A percentile compares a stretch with the other conserved stretches of the same genome.
Conservation (phyloP, 2,329 filamentous ascomycete genomes). For the Aspergillus ibericus region DNA sequence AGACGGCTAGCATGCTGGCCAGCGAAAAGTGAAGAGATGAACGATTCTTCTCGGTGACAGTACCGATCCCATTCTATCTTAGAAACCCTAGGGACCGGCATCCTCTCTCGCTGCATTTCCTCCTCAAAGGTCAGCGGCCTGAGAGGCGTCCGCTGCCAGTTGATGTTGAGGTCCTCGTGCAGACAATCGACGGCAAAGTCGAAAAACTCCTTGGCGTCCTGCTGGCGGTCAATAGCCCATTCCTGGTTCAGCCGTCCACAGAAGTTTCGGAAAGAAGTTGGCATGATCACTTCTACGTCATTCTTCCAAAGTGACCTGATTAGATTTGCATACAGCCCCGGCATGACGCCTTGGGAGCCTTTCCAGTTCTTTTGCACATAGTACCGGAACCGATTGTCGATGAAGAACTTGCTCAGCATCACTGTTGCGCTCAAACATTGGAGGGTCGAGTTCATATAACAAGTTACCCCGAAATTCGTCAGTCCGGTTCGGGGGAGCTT, state of each 20-base stretch:
- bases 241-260: slow-evolving; percentile 63
- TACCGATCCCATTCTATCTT: slow-evolving; percentile 74
- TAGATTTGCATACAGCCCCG: slow-evolving; percentile 62
- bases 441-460: slow-evolving; percentile 89
- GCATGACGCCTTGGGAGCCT: slow-evolving; percentile 63
- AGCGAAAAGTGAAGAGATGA: slow-evolving; percentile 77
- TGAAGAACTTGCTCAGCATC: slow-evolving; percentile 63
- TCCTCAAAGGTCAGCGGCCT: slow-evolving; percentile 59
- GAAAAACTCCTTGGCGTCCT: slow-evolving; percentile 90
- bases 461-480: slow-evolving; percentile 77
- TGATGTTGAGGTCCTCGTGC: slow-evolving; percentile 79
- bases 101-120: slow-evolving; percentile 60
- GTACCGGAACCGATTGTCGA: slow-evolving; percentile 59
- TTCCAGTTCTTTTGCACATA: slow-evolving; percentile 66
- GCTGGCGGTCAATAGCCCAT: slow-evolving; percentile 75
- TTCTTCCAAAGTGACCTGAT: slow-evolving; percentile 64
- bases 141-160: slow-evolving; percentile 60
- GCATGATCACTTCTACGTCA: slow-evolving; percentile 51
- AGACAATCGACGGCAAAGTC: slow-evolving; percentile 78
- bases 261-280: slow-evolving; percentile 66
- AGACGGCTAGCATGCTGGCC: slow-evolving; percentile 66
- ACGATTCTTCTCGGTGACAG: slow-evolving; percentile 68
- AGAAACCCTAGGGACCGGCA: slow-evolving; percentile 65
- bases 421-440: slow-evolving; percentile 77
- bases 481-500: slow-evolving; percentile 69